Evolutionary conservation across 2,329 filamentous ascomycete species (phyloP).

Genomic region (Colletotrichum neosansevieriae): DNA sequence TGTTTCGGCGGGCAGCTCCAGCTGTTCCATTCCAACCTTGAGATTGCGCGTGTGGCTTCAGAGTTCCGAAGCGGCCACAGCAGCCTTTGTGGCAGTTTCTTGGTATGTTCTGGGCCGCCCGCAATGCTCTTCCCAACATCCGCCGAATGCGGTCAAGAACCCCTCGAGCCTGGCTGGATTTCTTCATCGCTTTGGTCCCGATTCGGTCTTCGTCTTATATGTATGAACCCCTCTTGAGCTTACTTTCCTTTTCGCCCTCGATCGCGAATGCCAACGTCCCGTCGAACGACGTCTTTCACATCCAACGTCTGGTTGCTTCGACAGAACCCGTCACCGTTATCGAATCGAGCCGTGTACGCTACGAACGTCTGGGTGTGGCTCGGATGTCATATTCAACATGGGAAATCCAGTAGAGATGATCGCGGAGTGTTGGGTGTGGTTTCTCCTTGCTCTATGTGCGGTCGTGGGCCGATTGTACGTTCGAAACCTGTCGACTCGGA

Average conservation of each 20-base stretch:
- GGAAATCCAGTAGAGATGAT: conserved; percentile 3
- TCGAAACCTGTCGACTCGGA: not conserved
- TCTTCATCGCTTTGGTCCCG: not conserved
- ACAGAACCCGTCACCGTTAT: not conserved
- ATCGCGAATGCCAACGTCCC: too few species aligned
- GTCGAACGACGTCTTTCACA: too few species aligned
- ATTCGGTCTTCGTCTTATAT: not conserved
- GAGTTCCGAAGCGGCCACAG: not conserved
- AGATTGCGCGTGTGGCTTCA: conserved; percentile 24
- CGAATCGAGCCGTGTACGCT: not conserved
- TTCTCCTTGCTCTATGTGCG: conserved; percentile 10
- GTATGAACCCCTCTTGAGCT: not conserved
- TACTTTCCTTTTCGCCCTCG: too few species aligned
- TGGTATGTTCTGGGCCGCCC: not conserved
- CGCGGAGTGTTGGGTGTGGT: conserved; percentile 36
- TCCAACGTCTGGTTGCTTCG: not conserved
- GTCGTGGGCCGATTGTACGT: conserved; percentile 31
- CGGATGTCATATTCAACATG: conserved; percentile 4
- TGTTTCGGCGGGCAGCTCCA: not conserved
- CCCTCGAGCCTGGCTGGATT: conserved; percentile 15
- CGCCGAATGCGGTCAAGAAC: conserved; percentile 25
- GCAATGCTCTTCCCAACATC: not conserved
- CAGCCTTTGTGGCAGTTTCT: conserved; percentile 10
- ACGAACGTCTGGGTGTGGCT: not conserved
- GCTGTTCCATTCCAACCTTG: not conserved